These are phyloP conservation scores for Clarireedia paspali DNA, from an alignment of 2,329 filamentous ascomycete species.

Conservation along the genomic window DNA sequence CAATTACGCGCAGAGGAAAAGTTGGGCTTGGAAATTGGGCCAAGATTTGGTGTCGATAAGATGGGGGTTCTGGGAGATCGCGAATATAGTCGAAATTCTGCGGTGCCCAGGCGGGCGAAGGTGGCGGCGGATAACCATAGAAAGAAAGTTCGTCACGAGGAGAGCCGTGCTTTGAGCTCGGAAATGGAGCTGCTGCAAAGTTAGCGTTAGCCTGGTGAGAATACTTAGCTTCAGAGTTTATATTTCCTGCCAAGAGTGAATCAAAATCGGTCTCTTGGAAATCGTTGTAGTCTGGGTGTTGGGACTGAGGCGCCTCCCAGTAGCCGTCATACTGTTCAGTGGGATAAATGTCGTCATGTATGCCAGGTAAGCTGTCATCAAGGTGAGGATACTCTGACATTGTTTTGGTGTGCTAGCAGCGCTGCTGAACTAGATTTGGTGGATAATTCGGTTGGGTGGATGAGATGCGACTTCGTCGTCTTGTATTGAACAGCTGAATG, in stretches of 20 bases:
- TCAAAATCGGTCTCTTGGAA: background rate
- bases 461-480: background rate
- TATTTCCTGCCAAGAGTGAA: background rate
- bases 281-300: too few relatives aligned
- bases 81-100: background rate
- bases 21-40: conserved; percentile 13
- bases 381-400: background rate
- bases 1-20: conserved; percentile 19
- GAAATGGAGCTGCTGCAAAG: background rate
- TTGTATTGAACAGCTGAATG: background rate
- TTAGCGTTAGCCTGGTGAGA: background rate
- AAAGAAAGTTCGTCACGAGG: background rate
- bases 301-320: too few relatives aligned
- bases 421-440: conserved; percentile 10
- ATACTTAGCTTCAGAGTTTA: conserved; percentile 1
- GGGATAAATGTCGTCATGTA: too few relatives aligned
- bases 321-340: too few relatives aligned
- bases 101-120: background rate
- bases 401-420: conserved; percentile 9
- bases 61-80: background rate
- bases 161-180: background rate
- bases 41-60: conserved; percentile 16
- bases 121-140: background rate
- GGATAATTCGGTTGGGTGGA: background rate
- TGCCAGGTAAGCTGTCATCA: too few relatives aligned